A percentile compares a stretch with the other conserved stretches of the same genome.
Evolutionary conservation across 2,329 filamentous ascomycete species (phyloP).

Genomic region (Blastomyces parvus): DNA sequence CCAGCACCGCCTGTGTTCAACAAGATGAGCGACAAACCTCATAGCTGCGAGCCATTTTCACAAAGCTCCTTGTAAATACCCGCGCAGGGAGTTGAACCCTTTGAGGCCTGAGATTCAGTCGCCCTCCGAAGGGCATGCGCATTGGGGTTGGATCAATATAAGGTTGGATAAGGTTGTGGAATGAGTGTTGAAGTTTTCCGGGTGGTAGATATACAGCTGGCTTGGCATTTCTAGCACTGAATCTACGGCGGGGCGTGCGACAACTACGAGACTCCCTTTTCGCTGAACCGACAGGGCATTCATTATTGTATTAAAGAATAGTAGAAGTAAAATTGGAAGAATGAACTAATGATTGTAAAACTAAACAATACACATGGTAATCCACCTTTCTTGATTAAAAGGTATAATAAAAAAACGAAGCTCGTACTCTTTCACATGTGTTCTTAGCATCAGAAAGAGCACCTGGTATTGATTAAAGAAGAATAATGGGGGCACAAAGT

Average conservation of each 20-base stretch:
- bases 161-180: no score
- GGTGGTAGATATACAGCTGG: neutral
- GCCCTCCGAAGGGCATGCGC: conserved; percentile 1
- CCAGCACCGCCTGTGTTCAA: neutral
- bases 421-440: neutral
- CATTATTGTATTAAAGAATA: no score
- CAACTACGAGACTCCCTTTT: no score
- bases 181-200: neutral
- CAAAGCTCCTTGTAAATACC: conserved; percentile 24
- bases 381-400: neutral
- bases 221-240: neutral
- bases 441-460: neutral
- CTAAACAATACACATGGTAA: neutral
- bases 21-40: conserved; percentile 24
- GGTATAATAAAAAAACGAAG: neutral
- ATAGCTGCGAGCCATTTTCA: conserved; percentile 32
- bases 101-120: neutral
- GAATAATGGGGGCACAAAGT: neutral
- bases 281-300: no score
- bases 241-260: no score
- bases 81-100: conserved; percentile 17
- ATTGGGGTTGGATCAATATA: neutral
- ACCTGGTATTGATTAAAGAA: neutral
- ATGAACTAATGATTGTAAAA: no score
- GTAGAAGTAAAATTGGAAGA: no score